These are phyloP conservation scores for Penicillium sp. DNA, from an alignment of 2,329 filamentous ascomycete genomes.

Conservation along the genomic window DNA sequence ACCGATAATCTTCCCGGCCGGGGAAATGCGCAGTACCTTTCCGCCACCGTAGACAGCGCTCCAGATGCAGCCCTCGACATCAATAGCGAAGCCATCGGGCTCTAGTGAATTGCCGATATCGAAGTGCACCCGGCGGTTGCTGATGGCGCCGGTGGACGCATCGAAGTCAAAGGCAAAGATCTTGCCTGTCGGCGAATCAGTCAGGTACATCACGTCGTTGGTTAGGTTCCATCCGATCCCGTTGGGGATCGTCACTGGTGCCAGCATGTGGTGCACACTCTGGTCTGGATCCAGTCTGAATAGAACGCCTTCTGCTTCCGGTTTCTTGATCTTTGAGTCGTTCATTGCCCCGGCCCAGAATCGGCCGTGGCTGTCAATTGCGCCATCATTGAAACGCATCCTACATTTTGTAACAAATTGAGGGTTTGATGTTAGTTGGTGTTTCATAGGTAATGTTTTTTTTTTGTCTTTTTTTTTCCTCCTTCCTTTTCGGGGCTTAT, in stretches of 20 bases:
- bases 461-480: neutral
- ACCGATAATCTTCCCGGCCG: conserved; percentile 68
- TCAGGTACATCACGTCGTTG: conserved; percentile 75
- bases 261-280: conserved; percentile 59
- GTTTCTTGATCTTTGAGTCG: conserved; percentile 65
- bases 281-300: conserved; percentile 68
- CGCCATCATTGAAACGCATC: conserved; percentile 74
- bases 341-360: conserved; percentile 90
- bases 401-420: conserved; percentile 28
- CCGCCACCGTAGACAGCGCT: conserved; percentile 78
- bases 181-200: conserved; percentile 69
- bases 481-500: conserved; percentile 8
- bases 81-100: conserved; percentile 83
- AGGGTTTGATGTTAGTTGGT: neutral
- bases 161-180: conserved; percentile 77
- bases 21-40: conserved; percentile 71
- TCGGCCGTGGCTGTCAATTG: conserved; percentile 72
- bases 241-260: conserved; percentile 75
- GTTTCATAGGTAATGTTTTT: neutral
- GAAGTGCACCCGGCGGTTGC: conserved; percentile 72
- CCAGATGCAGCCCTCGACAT: conserved; percentile 85
- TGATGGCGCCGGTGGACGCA: conserved; percentile 60
- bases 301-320: conserved; percentile 61
- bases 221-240: conserved; percentile 77
- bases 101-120: conserved; percentile 62